These are phyloP conservation scores for Beta corolliflora DNA, from an alignment of 179 eudicot species.

Conservation along the genomic window DNA sequence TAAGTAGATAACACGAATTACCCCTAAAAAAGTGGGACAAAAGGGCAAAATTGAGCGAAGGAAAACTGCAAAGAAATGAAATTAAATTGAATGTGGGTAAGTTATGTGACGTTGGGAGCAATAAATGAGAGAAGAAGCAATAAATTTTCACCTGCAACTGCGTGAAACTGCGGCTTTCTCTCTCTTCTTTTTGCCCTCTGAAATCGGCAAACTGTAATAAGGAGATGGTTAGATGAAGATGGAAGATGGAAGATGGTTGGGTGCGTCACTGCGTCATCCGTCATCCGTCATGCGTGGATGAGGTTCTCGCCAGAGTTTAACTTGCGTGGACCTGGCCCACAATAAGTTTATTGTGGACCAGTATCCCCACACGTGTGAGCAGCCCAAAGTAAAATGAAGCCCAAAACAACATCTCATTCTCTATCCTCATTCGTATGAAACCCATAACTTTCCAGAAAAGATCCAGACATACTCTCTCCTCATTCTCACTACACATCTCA, in stretches of 20 bases:
- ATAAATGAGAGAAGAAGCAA: constrained; percentile 44
- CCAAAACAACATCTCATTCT: too few species aligned
- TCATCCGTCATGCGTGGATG: neutral
- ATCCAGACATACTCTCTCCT: too few species aligned
- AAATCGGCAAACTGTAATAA: neutral
- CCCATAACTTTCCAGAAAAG: too few species aligned
- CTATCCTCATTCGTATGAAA: too few species aligned
- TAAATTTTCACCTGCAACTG: constrained; percentile 36
- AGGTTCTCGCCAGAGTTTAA: too few species aligned
- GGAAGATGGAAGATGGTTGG: too few species aligned
- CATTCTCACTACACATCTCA: too few species aligned
- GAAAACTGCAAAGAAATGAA: constrained; percentile 20
- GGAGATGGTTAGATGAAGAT: neutral
- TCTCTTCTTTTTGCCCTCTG: neutral
- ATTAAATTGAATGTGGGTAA: constrained; percentile 41
- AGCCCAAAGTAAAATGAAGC: too few species aligned
- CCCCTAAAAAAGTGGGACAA: constrained; percentile 37
- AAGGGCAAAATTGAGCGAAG: neutral
- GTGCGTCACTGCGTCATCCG: too few species aligned
- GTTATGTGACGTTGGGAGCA: constrained; percentile 54
- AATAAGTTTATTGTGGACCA: too few species aligned
- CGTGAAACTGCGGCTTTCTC: constrained; percentile 22
- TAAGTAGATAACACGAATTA: neutral
- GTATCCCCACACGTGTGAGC: too few species aligned
- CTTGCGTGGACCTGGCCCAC: too few species aligned